phyloP scores from a whole-genome alignment of 768 basidiomycete genomes.

The Rhodosporidiobolus sp. region DNA sequence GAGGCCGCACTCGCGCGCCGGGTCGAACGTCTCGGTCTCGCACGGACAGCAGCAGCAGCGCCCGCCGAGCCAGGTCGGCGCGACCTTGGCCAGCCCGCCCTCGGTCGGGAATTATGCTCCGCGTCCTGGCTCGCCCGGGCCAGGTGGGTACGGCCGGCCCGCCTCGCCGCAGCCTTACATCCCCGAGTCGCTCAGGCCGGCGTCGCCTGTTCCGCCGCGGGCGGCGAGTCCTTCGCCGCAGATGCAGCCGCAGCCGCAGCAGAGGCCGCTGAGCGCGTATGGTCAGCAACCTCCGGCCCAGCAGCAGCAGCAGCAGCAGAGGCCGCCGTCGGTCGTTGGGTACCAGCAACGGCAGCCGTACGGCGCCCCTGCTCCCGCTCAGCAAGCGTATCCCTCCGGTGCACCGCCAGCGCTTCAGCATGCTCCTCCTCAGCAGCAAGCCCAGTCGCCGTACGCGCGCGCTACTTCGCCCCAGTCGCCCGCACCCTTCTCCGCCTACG shows the following conservation, averaged over 20 bases:
- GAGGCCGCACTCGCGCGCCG: slow-evolving; percentile 27
- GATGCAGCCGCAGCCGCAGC: slow-evolving; percentile 37
- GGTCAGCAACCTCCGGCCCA: slow-evolving; percentile 4
- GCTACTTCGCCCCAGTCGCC: slow-evolving; percentile 35
- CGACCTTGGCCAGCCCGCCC: slow-evolving; percentile 14
- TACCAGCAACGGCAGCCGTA: slow-evolving; percentile 10
- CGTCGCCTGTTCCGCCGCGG: slow-evolving; percentile 2
- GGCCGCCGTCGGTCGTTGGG: slow-evolving; percentile 9
- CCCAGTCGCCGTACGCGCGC: slow-evolving; percentile 9
- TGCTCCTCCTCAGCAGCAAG: neutral
- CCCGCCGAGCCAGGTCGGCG: slow-evolving; percentile 13
- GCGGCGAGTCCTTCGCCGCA: slow-evolving; percentile 19
- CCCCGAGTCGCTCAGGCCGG: slow-evolving; percentile 21
- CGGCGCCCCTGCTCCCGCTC: too few relatives aligned
- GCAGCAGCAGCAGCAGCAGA: slow-evolving; percentile 1
- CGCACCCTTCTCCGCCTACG: neutral
- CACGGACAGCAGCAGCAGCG: neutral
- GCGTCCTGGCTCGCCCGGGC: slow-evolving; percentile 9
- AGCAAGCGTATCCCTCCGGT: too few relatives aligned
- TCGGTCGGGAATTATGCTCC: neutral
- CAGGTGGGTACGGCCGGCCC: slow-evolving; percentile 13
- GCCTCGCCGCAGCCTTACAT: slow-evolving; percentile 37
- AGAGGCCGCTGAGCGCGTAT: slow-evolving; percentile 13
- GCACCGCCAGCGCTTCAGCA: too few relatives aligned
- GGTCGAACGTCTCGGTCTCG: slow-evolving; percentile 9